A percentile compares a stretch with the other conserved stretches of the same genome.
These are phyloP conservation scores for Fraxinus baroniana DNA, from an alignment of 305 asterid species.

Conservation along the genomic window DNA sequence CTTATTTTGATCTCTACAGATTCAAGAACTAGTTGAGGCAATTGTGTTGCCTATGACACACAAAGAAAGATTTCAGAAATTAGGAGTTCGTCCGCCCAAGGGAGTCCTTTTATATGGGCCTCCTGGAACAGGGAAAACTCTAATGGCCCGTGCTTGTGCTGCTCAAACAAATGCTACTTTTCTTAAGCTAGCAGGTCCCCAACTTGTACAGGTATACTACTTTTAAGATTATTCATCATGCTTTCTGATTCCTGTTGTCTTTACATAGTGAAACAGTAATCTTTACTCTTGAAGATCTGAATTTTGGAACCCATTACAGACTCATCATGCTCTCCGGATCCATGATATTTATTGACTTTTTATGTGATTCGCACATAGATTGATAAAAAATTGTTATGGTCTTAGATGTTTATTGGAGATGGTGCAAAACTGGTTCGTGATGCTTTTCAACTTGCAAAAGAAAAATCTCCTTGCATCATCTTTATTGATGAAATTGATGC, in stretches of 20 bases:
- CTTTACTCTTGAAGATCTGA: not conserved
- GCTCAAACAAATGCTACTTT: constrained; percentile 91
- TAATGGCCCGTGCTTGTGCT: constrained; percentile 62
- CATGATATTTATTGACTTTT: not conserved
- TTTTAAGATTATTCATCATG: not conserved
- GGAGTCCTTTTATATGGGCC: constrained; percentile 56
- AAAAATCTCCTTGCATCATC: constrained; percentile 66
- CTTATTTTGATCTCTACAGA: constrained; percentile 38
- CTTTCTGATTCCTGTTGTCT: not conserved
- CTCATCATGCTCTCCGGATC: not conserved
- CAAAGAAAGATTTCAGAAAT: constrained; percentile 81
- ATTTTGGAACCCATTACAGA: not conserved
- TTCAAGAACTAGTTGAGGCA: constrained; percentile 93
- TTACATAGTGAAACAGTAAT: not conserved
- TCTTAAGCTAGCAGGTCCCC: constrained; percentile 95
- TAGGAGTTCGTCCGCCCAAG: constrained; percentile 85
- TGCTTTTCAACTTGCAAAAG: constrained; percentile 67
- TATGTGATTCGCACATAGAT: not conserved
- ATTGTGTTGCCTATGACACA: constrained; percentile 96
- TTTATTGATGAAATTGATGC: constrained; percentile 74
- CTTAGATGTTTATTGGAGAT: constrained; percentile 69
- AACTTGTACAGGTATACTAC: constrained; percentile 69
- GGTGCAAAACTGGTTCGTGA: constrained; percentile 73
- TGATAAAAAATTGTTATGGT: constrained; percentile 5
- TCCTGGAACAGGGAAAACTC: constrained; percentile 57